A percentile compares a stretch with the other conserved stretches of the same genome.
Conservation (phyloP, 768 basidiomycete genomes). For the Cytidiella melzeri region DNA sequence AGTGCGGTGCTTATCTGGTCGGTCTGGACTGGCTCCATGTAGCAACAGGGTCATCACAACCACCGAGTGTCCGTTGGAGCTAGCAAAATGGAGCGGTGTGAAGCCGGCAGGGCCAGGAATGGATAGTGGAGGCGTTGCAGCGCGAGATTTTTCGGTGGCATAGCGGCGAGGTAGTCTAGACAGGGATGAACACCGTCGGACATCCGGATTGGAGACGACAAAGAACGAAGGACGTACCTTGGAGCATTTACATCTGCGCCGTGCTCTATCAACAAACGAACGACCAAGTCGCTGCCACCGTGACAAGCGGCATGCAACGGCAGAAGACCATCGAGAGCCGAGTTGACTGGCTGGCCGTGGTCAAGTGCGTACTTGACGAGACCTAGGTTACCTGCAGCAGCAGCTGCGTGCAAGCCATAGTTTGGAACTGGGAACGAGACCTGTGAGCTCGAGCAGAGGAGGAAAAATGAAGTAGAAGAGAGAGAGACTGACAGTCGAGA, state of each 20-base stretch:
- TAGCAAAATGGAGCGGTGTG: constrained; percentile 95
- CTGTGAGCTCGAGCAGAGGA: neutral
- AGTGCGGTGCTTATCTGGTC: constrained; percentile 85
- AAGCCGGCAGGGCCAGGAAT: constrained; percentile 83
- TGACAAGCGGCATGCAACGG: constrained; percentile 94
- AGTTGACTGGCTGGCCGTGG: constrained; percentile 94
- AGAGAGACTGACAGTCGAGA: constrained; percentile 44
- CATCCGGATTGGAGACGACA: neutral
- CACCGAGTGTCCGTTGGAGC: constrained; percentile 84
- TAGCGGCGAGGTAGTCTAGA: constrained; percentile 67
- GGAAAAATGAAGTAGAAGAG: neutral
- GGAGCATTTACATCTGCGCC: constrained; percentile 99
- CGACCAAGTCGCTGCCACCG: constrained; percentile 84
- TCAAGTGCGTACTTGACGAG: constrained; percentile 89
- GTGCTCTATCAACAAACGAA: constrained; percentile 80
- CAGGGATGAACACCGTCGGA: constrained; percentile 6
- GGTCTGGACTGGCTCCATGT: constrained; percentile 76
- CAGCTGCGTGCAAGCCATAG: constrained; percentile 72
- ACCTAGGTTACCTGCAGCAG: constrained; percentile 82
- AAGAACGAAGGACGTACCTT: constrained; percentile 43
- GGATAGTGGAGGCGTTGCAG: constrained; percentile 40
- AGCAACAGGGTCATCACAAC: constrained; percentile 77
- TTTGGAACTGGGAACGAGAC: constrained; percentile 49
- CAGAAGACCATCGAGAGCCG: constrained; percentile 93
- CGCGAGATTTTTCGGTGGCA: constrained; percentile 58